phyloP scores from a whole-genome alignment of 2,329 filamentous ascomycete species.

The Eutypella sp. region DNA sequence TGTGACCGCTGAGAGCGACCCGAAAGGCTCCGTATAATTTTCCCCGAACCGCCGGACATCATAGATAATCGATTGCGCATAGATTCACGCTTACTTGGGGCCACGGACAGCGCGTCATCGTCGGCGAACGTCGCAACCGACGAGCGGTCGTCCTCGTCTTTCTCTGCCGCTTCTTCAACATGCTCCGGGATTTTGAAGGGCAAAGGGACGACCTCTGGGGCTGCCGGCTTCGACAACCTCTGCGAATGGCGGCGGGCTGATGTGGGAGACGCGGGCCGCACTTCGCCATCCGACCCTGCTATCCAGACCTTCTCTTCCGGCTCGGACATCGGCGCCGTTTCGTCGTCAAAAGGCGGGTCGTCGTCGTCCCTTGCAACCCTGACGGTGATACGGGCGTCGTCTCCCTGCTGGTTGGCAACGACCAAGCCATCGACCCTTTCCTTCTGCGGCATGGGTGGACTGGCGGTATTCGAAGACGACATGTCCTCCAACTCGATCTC shows the following conservation, averaged over 20 bases:
- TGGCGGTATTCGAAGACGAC: constrained; percentile 24
- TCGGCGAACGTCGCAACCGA: constrained; percentile 69
- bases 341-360: constrained; percentile 19
- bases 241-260: constrained; percentile 21
- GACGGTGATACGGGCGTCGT: constrained; percentile 46
- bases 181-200: constrained; percentile 60
- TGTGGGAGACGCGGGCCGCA: constrained; percentile 21
- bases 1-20: constrained; percentile 25
- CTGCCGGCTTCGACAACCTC: constrained; percentile 33
- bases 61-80: constrained; percentile 45
- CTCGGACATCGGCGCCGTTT: constrained; percentile 14
- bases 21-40: constrained; percentile 41
- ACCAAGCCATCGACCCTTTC: constrained; percentile 32
- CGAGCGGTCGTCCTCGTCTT: constrained; percentile 51
- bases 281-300: constrained; percentile 26
- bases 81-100: constrained; percentile 24
- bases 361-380: constrained; percentile 47
- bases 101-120: constrained; percentile 36
- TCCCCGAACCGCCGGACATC: constrained; percentile 43
- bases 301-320: constrained; percentile 29
- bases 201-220: constrained; percentile 56
- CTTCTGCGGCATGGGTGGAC: constrained; percentile 8
- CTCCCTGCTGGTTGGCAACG: constrained; percentile 31
- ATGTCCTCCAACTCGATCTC: constrained; percentile 53
- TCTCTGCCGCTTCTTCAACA: constrained; percentile 19